phyloP scores from a whole-genome alignment of 306 rosid species.

The Acacia confusa region DNA sequence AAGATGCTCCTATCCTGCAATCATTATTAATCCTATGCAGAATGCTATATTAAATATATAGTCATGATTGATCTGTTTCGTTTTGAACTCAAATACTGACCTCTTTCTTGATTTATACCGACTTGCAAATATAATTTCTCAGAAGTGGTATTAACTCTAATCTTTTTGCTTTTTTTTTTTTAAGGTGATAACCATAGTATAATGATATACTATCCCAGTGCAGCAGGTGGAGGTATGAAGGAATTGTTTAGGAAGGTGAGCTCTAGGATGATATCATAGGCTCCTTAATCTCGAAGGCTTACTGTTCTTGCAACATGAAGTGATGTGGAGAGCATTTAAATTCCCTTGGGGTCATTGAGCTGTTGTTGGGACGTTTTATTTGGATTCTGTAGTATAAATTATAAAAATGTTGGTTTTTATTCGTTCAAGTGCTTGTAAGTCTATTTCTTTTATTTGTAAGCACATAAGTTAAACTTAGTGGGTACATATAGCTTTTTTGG shows the following conservation, averaged over 20 bases:
- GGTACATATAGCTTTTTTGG: conserved; percentile 1
- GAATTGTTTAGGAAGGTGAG: conserved; percentile 97
- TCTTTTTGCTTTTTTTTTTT: conserved; percentile 23
- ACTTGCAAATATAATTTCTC: conserved; percentile 34
- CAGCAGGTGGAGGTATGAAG: conserved; percentile 99
- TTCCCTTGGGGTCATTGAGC: conserved; percentile 23
- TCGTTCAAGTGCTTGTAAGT: conserved; percentile 12
- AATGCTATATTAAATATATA: neutral
- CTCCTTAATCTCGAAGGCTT: conserved; percentile 27
- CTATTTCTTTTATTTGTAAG: conserved; percentile 21
- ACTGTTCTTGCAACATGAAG: conserved; percentile 21
- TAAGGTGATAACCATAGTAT: conserved; percentile 95
- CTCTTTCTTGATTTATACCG: neutral
- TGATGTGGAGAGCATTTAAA: conserved; percentile 24
- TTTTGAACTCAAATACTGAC: neutral
- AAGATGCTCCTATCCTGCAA: conserved; percentile 15
- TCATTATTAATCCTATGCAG: conserved; percentile 19
- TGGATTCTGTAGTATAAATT: conserved; percentile 18
- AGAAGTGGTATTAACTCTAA: conserved; percentile 38
- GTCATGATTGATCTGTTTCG: neutral
- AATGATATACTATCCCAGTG: conserved; percentile 98
- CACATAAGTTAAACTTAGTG: conserved; percentile 22
- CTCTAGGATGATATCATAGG: conserved; percentile 31
- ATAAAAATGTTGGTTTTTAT: conserved; percentile 22
- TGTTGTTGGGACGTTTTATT: conserved; percentile 27